Conservation (phyloP, 164 flowering plant genomes). For the Akebia trifoliata region DNA sequence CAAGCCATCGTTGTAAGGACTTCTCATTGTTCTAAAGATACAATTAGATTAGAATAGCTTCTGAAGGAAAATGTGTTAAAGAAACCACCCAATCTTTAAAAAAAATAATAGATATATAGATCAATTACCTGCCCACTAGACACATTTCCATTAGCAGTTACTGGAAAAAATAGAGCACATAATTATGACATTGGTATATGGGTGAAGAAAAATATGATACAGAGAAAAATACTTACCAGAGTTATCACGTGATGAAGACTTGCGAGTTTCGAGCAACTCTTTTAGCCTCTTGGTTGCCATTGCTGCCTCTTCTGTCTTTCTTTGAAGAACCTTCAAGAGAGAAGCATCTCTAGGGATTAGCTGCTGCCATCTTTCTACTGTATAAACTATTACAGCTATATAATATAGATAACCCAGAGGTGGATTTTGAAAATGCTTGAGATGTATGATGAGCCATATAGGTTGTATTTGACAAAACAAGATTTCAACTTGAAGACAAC, state of each 20-base stretch:
- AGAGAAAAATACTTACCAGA: slow-evolving; percentile 41
- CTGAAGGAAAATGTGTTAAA: neutral
- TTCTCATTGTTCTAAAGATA: slow-evolving; percentile 70
- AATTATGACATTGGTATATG: slow-evolving; percentile 6
- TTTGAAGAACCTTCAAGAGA: slow-evolving; percentile 77
- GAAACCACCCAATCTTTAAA: neutral
- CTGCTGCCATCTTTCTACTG: neutral
- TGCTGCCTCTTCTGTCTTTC: slow-evolving; percentile 99
- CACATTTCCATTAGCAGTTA: slow-evolving; percentile 55
- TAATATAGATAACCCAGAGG: neutral
- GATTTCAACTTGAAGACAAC: too few species aligned
- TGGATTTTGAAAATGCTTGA: too few species aligned
- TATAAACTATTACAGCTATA: neutral
- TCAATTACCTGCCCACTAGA: slow-evolving; percentile 69
- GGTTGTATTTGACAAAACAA: too few species aligned
- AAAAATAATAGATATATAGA: neutral
- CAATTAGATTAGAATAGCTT: slow-evolving; percentile 12
- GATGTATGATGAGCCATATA: too few species aligned
- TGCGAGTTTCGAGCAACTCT: slow-evolving; percentile 93
- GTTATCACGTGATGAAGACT: slow-evolving; percentile 72
- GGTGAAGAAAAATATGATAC: neutral
- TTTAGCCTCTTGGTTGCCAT: slow-evolving; percentile 98
- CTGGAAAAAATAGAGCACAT: slow-evolving; percentile 35
- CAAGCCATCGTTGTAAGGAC: slow-evolving; percentile 90
- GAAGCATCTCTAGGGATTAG: slow-evolving; percentile 2